Base-by-base conservation (phyloP, 139 green algal genomes). In the Eudorina sp. region DNA sequence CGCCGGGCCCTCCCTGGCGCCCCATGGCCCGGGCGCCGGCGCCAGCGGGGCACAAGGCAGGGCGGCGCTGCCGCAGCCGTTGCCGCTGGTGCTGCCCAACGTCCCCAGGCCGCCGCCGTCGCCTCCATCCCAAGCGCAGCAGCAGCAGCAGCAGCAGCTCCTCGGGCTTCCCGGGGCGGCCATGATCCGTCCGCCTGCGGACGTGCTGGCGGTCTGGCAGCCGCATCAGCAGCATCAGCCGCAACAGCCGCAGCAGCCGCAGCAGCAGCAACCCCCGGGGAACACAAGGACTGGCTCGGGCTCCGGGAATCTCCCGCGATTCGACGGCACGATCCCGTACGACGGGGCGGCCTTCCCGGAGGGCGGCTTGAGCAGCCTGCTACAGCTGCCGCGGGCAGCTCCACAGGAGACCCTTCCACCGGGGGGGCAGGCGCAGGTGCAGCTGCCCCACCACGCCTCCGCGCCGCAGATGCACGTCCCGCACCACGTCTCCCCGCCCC, bases 111-210 rank as follows among this genome's bases (percentile, higher is more conserved):
- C 70, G 38, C 41, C 43, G 41, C 16, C 40, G 16, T n/a, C 40
- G 40, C 70, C 34, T 31, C n/a, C 2, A 34, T 29, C 36, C 6
- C 72, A 62, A 60, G 27, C 23, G 45, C 73, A 62, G 41, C 73
- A 64, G 43, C 73, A 81, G 73, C 73, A 81, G 73, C 73, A 81
- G 45, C 45, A 43, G 45, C 73, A 80, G 69, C 40, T 55, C 36
- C 69, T 4, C 14, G 38, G 29, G 8, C 69, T 53, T 19, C 40
- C 38, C n/a, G n/a, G n/a, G n/a, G n/a, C n/a, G n/a, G n/a, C n/a
- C n/a, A n/a, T n/a, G n/a, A n/a, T n/a, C n/a, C n/a, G n/a, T n/a
- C n/a, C n/a, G n/a, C n/a, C n/a, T n/a, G n/a, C n/a, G n/a, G n/a
- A n/a, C n/a, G n/a, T n/a, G n/a, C n/a, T n/a, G n/a, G n/a, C n/a